Percentiles rank a stretch among this genome's conserved stretches.
Conservation (phyloP, 805 yeast species). For the Tetrapisispora phaffii region DNA sequence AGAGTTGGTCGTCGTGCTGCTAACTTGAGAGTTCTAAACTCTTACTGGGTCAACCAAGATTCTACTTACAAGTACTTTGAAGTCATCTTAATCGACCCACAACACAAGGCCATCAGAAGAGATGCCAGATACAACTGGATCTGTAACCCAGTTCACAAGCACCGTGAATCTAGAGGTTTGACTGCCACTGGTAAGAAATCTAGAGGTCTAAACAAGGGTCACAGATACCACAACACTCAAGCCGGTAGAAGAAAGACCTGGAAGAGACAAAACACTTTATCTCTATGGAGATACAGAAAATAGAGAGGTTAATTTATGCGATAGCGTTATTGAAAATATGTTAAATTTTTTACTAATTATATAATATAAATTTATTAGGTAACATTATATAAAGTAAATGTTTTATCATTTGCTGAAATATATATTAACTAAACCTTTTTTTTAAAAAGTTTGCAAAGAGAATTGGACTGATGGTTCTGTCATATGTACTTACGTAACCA, state of each 20-base stretch:
- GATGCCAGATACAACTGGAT: conserved; percentile 99
- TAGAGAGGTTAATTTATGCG: conserved; percentile 28
- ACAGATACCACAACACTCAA: conserved; percentile 94
- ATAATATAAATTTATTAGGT: conserved; percentile 1
- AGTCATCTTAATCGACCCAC: conserved; percentile 95
- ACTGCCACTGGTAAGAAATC: conserved; percentile 97
- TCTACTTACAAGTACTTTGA: conserved; percentile 99
- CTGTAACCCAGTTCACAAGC: conserved; percentile 99
- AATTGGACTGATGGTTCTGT: no score
- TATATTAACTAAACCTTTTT: conserved; percentile 1
- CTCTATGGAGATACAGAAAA: conserved; percentile 99
- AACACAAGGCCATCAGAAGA: conserved; percentile 97
- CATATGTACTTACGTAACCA: no score
- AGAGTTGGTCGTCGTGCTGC: conserved; percentile 98
- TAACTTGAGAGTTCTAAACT: conserved; percentile 98
- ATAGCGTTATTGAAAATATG: not conserved
- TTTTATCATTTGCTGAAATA: not conserved
- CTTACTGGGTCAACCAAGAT: conserved; percentile 99
- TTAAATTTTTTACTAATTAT: not conserved
- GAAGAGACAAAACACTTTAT: conserved; percentile 98
- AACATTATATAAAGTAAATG: not conserved
- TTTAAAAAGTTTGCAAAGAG: no score
- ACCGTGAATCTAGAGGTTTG: conserved; percentile 99
- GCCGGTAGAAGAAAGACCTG: conserved; percentile 99
- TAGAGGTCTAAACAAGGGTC: conserved; percentile 99